Evolutionary conservation across 495 filamentous ascomycete species (phyloP).

Genomic region (Cercophora scortea): DNA sequence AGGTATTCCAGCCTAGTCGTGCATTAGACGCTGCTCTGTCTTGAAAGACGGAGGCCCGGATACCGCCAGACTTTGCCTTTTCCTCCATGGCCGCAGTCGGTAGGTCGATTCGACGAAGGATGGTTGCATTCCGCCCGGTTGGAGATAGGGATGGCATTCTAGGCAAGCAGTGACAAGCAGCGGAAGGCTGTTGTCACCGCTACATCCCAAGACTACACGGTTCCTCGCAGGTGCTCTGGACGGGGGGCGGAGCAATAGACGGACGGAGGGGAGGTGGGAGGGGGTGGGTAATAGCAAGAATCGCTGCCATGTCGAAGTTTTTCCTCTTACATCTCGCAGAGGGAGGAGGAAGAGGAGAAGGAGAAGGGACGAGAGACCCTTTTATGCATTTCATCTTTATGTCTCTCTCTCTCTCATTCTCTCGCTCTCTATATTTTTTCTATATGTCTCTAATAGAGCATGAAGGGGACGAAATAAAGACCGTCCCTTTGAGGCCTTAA

Average conservation of each 20-base stretch:
- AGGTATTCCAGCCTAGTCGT: background rate
- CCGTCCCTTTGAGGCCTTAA: too few relatives aligned
- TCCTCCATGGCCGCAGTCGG: background rate
- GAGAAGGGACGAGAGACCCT: slow-evolving; percentile 1
- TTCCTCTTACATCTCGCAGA: slow-evolving; percentile 14
- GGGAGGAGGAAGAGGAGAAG: background rate
- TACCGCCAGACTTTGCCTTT: background rate
- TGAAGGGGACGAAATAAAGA: too few relatives aligned
- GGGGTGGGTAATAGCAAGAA: slow-evolving; percentile 5
- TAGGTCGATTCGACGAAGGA: background rate
- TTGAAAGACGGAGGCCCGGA: background rate
- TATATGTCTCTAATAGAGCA: too few relatives aligned
- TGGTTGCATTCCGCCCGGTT: slow-evolving; percentile 12
- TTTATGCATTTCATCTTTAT: slow-evolving; percentile 7
- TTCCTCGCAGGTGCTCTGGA: too few relatives aligned
- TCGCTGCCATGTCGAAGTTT: slow-evolving; percentile 4
- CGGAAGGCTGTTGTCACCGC: background rate
- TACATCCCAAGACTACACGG: too few relatives aligned
- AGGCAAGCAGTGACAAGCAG: background rate
- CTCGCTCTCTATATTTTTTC: too few relatives aligned
- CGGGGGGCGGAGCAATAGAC: background rate
- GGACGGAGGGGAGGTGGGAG: background rate
- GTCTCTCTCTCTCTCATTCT: too few relatives aligned
- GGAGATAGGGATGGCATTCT: background rate
- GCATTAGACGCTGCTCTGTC: background rate